These are phyloP conservation scores for Chrysoporthe deuterocubensis DNA, from an alignment of 2,329 filamentous ascomycete genomes.

Conservation along the genomic window DNA sequence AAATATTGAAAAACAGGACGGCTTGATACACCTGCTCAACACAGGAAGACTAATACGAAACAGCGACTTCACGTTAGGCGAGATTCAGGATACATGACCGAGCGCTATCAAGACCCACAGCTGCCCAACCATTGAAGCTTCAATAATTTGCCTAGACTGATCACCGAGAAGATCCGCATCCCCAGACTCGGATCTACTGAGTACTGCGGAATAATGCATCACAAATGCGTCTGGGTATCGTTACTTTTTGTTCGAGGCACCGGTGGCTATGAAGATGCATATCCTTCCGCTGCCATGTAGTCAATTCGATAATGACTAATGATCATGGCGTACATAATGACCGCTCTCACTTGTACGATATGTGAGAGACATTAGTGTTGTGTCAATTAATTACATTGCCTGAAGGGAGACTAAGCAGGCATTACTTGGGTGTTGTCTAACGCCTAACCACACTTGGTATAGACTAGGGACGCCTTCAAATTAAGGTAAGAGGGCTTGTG, in stretches of 20 bases:
- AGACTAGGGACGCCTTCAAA: too few species aligned
- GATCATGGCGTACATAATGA: too few species aligned
- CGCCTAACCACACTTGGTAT: too few species aligned
- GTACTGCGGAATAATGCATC: neutral
- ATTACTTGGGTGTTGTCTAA: too few species aligned
- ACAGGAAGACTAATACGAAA: constrained; percentile 10
- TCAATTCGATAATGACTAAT: neutral
- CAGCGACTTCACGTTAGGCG: constrained; percentile 13
- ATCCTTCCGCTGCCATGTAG: constrained; percentile 20
- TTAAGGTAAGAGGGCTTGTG: too few species aligned
- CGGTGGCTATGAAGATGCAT: constrained; percentile 9
- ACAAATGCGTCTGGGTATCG: too few species aligned
- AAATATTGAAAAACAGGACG: constrained; percentile 6
- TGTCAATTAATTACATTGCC: too few species aligned
- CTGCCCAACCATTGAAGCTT: constrained; percentile 6
- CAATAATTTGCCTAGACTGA: constrained; percentile 17
- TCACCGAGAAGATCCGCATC: constrained; percentile 20
- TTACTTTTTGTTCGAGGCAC: too few species aligned
- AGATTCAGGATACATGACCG: constrained; percentile 5
- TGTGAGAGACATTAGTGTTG: constrained; percentile 12
- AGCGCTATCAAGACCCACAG: constrained; percentile 19
- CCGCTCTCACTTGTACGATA: constrained; percentile 9
- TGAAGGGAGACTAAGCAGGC: too few species aligned
- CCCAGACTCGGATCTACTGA: constrained; percentile 22
- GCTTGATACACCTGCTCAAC: constrained; percentile 23